Evolutionary conservation across 2,329 filamentous ascomycete species (phyloP).

Genomic region (Cladorrhinum sp.): DNA sequence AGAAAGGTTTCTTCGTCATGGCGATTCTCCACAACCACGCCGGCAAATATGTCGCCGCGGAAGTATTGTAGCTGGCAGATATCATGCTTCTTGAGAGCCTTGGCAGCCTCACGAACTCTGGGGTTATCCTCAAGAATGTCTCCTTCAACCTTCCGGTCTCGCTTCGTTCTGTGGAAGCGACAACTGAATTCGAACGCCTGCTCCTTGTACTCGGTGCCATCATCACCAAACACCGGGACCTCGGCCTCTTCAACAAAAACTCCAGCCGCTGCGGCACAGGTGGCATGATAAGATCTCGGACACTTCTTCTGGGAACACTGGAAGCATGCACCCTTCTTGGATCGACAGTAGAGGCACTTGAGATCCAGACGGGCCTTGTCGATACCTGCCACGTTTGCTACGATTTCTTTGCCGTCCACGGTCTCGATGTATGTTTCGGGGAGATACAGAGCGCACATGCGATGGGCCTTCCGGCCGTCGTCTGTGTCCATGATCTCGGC

Average conservation of each 20-base stretch:
- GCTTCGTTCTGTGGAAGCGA: constrained; percentile 86
- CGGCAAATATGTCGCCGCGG: constrained; percentile 85
- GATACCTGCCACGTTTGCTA: constrained; percentile 77
- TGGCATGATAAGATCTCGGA: constrained; percentile 88
- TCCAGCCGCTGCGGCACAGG: constrained; percentile 86
- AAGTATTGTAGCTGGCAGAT: constrained; percentile 84
- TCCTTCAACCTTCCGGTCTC: constrained; percentile 70
- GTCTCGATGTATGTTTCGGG: constrained; percentile 85
- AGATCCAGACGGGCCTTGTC: constrained; percentile 84
- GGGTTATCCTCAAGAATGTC: constrained; percentile 68
- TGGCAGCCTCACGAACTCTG: constrained; percentile 65
- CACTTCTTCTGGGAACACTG: constrained; percentile 96
- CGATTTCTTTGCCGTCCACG: constrained; percentile 66
- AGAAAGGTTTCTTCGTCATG: constrained; percentile 71
- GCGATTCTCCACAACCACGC: constrained; percentile 80
- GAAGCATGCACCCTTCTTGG: constrained; percentile 92
- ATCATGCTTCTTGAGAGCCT: constrained; percentile 66
- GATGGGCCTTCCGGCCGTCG: constrained; percentile 81
- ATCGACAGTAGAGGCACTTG: constrained; percentile 92
- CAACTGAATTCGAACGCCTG: constrained; percentile 92
- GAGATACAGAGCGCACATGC: constrained; percentile 84
- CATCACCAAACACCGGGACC: constrained; percentile 83
- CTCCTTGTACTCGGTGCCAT: constrained; percentile 88
- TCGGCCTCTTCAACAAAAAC: constrained; percentile 87
- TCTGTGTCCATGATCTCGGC: constrained; percentile 84